These are phyloP conservation scores for Neurospora tetraspora DNA, from an alignment of 495 filamentous ascomycete species.

Conservation along the genomic window DNA sequence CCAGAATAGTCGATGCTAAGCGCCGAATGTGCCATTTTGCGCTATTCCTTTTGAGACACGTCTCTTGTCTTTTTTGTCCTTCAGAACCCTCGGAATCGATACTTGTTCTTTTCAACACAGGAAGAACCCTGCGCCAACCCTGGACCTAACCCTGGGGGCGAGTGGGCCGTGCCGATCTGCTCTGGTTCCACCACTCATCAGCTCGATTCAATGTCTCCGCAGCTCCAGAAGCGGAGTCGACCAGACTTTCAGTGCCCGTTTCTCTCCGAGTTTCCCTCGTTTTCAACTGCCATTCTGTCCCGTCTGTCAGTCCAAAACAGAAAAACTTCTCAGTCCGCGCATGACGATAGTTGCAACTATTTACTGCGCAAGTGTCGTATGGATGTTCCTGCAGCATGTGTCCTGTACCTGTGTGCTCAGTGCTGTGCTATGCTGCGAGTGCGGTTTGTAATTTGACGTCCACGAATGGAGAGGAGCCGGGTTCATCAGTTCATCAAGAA, in stretches of 20 bases:
- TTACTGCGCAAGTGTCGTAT: neutral
- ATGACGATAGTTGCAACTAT: neutral
- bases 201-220: neutral
- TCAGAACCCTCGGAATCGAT: neutral
- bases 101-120: neutral
- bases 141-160: neutral
- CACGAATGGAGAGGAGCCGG: neutral
- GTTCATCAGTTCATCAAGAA: neutral
- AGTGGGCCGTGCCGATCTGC: neutral
- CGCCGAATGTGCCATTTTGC: slow-evolving; percentile 12
- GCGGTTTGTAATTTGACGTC: neutral
- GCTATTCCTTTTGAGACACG: neutral
- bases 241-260: neutral
- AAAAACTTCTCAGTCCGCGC: neutral
- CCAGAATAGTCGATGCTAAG: slow-evolving; percentile 19
- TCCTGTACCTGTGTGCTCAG: neutral
- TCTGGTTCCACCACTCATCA: neutral
- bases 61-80: neutral
- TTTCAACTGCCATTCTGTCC: neutral
- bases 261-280: neutral
- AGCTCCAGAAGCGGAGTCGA: neutral
- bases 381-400: neutral
- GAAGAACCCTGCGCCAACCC: neutral
- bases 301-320: neutral
- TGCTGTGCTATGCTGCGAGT: neutral